Base-by-base conservation (phyloP, 2,329 filamentous ascomycete genomes). In the Xylariaceae sp. region DNA sequence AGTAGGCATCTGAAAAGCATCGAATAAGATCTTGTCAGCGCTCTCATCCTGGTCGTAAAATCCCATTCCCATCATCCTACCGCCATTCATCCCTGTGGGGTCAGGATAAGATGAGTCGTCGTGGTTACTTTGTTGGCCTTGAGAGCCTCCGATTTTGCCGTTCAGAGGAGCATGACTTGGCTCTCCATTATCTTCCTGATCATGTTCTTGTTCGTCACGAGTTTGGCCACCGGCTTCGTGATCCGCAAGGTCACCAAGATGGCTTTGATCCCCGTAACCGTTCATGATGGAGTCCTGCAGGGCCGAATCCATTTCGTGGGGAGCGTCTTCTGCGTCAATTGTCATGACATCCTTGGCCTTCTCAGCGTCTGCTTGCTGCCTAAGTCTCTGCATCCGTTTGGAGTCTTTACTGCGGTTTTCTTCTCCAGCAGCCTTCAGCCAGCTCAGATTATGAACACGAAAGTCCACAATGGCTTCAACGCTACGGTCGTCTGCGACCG, bases 401-500 rank as follows among this genome's bases (percentile, higher is more conserved):
- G 73, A 78, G 47, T 78, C 69, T 36, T 74, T 72, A 52, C 72
- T 79, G 18, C 78, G 73, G 43, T 73, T 71, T 45, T 79, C 75
- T 43, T 81, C 78, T 12, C 77, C 78, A 13, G 68, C 64, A 9
- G 71, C 75, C 57, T 78, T 79, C 36, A 97, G 68, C 89, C 89
- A 96, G 32, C 76, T 78, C 19, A 95, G 71, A 60, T 98, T 98
- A 39, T 94, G 91, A 31, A 87, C 74, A 19, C 87, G 82, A 63
- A 96, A 96, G 60, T 97, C 89, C 8, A 97, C 89, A 17, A 97
- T 74, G 18, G 82, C 84, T 62, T 97, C 91, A 4, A 95, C 81
- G 56, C 90, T 96, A 45, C 93, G 82, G 38, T 87, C 85, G 64
- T 98, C 93, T 2, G 93, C 91, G 37, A 97, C 83, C 26, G 86